Conservation (phyloP, 2,329 filamentous ascomycete species). For the Xylariales sp. region DNA sequence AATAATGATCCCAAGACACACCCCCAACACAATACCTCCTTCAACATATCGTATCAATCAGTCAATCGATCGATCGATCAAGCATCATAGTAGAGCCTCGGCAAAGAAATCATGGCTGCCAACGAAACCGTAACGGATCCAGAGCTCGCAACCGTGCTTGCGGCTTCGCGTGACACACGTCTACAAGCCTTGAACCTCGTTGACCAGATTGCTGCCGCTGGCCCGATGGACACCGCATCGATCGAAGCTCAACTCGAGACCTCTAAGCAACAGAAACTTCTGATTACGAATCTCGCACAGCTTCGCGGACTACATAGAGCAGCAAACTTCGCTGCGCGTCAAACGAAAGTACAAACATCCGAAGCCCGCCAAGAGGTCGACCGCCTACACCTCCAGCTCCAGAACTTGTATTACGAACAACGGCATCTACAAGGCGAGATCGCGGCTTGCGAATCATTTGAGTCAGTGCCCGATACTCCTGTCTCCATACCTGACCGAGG, state of each 20-base stretch:
- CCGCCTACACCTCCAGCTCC: constrained; percentile 87
- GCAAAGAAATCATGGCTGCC: constrained; percentile 59
- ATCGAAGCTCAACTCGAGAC: constrained; percentile 67
- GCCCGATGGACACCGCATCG: constrained; percentile 57
- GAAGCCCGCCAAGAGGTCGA: constrained; percentile 93
- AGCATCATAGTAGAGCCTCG: not conserved
- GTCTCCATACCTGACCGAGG: constrained; percentile 9
- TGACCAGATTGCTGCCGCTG: constrained; percentile 60
- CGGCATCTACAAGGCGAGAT: constrained; percentile 92
- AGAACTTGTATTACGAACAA: constrained; percentile 98
- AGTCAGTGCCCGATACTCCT: constrained; percentile 67
- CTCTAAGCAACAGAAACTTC: constrained; percentile 80
- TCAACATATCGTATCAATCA: not conserved
- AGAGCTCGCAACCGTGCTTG: constrained; percentile 74
- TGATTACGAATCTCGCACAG: constrained; percentile 82
- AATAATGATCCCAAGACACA: no score
- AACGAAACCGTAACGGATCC: constrained; percentile 72
- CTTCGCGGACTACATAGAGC: constrained; percentile 85
- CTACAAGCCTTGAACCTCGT: constrained; percentile 76
- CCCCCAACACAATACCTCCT: no score
- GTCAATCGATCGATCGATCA: not conserved
- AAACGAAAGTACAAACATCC: constrained; percentile 87
- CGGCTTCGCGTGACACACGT: constrained; percentile 78
- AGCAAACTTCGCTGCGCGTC: constrained; percentile 81
- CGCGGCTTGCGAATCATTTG: constrained; percentile 86